These are phyloP conservation scores for Aspergillus sp. DNA, from an alignment of 2,329 filamentous ascomycete species.

Conservation along the genomic window DNA sequence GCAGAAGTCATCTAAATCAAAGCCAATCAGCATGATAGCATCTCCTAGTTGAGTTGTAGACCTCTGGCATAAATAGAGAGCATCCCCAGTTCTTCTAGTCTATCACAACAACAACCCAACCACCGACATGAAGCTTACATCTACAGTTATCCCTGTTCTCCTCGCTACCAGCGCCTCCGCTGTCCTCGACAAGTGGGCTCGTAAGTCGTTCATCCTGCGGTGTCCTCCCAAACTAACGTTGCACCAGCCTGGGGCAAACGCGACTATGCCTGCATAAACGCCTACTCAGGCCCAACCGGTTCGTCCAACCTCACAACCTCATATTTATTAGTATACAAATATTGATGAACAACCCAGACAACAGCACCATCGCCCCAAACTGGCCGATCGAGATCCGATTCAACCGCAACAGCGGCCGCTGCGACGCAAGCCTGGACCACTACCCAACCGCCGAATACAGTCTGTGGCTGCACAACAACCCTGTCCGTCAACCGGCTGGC, in stretches of 20 bases:
- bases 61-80: not conserved
- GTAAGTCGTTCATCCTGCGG: conserved; percentile 15
- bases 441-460: conserved; percentile 25
- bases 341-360: conserved; percentile 23
- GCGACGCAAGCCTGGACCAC: conserved; percentile 19
- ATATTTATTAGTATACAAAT: no score
- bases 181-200: conserved; percentile 32
- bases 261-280: conserved; percentile 33
- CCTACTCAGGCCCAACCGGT: conserved; percentile 26
- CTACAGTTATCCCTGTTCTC: conserved; percentile 22
- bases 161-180: conserved; percentile 27
- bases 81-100: not conserved
- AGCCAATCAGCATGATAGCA: not conserved
- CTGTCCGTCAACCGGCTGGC: conserved; percentile 20
- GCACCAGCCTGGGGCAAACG: conserved; percentile 34
- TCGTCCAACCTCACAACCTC: no score
- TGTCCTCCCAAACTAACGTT: not conserved
- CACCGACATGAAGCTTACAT: conserved; percentile 28
- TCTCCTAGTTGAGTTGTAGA: not conserved
- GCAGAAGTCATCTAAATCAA: not conserved
- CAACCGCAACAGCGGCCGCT: conserved; percentile 28
- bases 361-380: conserved; percentile 28
- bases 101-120: not conserved
- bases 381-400: conserved; percentile 26
- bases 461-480: conserved; percentile 33